A percentile compares a stretch with the other conserved stretches of the same genome.
These are phyloP conservation scores for Aspergillus novoparasiticus DNA, from an alignment of 2,329 filamentous ascomycete species.

Conservation along the genomic window DNA sequence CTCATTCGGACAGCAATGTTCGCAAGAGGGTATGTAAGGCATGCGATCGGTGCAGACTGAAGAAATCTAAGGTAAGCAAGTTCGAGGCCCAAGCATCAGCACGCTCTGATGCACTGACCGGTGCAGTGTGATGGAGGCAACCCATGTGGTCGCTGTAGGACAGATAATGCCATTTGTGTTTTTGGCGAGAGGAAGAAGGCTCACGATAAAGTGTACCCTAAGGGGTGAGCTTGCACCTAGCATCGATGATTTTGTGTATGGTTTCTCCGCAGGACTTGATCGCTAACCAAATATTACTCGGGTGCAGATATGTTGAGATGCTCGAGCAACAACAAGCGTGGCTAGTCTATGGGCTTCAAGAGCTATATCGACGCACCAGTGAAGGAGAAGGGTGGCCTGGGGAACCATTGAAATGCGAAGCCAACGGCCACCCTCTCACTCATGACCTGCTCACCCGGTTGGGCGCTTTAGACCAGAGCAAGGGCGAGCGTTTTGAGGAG, in stretches of 20 bases:
- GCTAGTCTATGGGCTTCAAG: slow-evolving; percentile 62
- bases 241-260: slow-evolving; percentile 6
- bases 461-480: slow-evolving; percentile 57
- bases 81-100: slow-evolving; percentile 39
- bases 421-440: slow-evolving; percentile 61
- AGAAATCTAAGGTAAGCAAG: slow-evolving; percentile 63
- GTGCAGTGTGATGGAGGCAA: slow-evolving; percentile 62
- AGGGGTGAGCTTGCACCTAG: slow-evolving; percentile 54
- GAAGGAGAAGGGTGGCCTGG: slow-evolving; percentile 60
- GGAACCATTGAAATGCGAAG: slow-evolving; percentile 52
- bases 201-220: slow-evolving; percentile 68
- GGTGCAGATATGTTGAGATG: slow-evolving; percentile 63
- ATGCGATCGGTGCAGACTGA: slow-evolving; percentile 66
- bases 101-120: slow-evolving; percentile 37
- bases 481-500: slow-evolving; percentile 61
- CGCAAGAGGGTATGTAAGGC: slow-evolving; percentile 61
- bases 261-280: neutral
- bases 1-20: slow-evolving; percentile 49
- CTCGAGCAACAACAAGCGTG: slow-evolving; percentile 67
- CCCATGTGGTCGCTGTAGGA: slow-evolving; percentile 64
- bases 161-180: slow-evolving; percentile 67
- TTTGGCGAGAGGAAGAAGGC: slow-evolving; percentile 68
- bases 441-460: slow-evolving; percentile 65
- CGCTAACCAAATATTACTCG: slow-evolving; percentile 1
- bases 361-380: slow-evolving; percentile 58